A percentile compares a stretch with the other conserved stretches of the same genome.
Evolutionary conservation across 1,284 basidiomycete genomes (phyloP).

Genomic region (Trametes versicolor): DNA sequence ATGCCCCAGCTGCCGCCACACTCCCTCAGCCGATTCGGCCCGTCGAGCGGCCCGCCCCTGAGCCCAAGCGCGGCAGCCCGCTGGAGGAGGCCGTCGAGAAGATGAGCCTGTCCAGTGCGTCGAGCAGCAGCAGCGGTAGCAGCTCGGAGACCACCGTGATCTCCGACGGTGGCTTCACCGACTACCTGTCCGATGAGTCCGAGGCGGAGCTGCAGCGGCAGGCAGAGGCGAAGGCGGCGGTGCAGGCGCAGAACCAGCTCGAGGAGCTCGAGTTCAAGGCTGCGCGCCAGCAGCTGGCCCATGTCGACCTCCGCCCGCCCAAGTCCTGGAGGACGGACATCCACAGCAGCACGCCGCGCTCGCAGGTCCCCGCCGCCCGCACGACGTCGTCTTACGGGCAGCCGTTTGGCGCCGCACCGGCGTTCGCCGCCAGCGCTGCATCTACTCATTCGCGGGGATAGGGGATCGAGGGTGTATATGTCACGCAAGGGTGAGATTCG

Average conservation of each 20-base stretch:
- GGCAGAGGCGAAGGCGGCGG: constrained; percentile 77
- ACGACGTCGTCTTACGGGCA: constrained; percentile 32
- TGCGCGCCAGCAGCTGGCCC: constrained; percentile 77
- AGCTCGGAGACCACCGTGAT: constrained; percentile 74
- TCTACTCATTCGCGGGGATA: constrained; percentile 35
- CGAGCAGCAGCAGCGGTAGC: constrained; percentile 63
- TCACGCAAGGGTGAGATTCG: constrained; percentile 3
- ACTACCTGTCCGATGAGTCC: constrained; percentile 86
- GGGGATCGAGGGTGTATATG: background rate
- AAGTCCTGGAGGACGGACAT: constrained; percentile 66
- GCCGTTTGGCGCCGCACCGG: constrained; percentile 27
- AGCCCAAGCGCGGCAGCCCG: constrained; percentile 40
- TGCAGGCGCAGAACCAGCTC: constrained; percentile 78
- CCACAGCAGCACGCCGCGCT: constrained; percentile 42
- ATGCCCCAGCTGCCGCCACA: constrained; percentile 5
- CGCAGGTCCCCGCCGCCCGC: constrained; percentile 35
- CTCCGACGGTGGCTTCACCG: constrained; percentile 79
- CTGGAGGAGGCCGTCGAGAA: constrained; percentile 49
- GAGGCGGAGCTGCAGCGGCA: constrained; percentile 85
- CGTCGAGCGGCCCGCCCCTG: constrained; percentile 14
- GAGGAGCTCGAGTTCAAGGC: constrained; percentile 83
- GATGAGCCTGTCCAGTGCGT: constrained; percentile 55
- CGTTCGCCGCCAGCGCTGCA: constrained; percentile 32
- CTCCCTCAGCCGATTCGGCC: constrained; percentile 26
- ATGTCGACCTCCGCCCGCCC: constrained; percentile 77